Evolutionary conservation across 1,284 basidiomycete genomes (phyloP).

Genomic region (Cerrena zonata): DNA sequence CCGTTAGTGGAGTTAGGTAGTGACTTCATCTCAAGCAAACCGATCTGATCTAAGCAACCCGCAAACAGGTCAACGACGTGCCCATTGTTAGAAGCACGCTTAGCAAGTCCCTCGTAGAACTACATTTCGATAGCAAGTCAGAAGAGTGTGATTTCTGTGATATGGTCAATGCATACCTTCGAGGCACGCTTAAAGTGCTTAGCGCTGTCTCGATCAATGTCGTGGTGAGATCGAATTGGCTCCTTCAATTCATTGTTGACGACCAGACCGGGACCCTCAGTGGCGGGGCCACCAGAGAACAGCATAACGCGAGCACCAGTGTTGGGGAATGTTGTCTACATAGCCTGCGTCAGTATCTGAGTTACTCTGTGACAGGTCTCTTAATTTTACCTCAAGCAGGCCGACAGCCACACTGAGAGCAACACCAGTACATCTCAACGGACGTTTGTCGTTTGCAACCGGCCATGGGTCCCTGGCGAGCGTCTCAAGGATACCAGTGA

Average conservation of each 20-base stretch:
- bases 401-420: conserved; percentile 92
- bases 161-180: no score
- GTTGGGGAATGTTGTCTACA: conserved; percentile 85
- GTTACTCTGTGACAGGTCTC: background rate
- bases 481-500: conserved; percentile 89
- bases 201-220: conserved; percentile 95
- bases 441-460: conserved; percentile 89
- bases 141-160: no score
- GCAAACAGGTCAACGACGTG: conserved; percentile 95
- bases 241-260: conserved; percentile 95
- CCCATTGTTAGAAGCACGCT: conserved; percentile 89
- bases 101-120: conserved; percentile 96
- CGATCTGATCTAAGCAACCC: conserved; percentile 97
- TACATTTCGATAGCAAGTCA: conserved; percentile 25
- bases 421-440: conserved; percentile 93
- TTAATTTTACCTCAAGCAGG: conserved; percentile 70
- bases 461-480: conserved; percentile 95
- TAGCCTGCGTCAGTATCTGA: background rate
- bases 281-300: conserved; percentile 93
- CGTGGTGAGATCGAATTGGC: conserved; percentile 97
- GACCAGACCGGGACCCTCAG: conserved; percentile 95
- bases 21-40: conserved; percentile 95
- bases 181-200: conserved; percentile 97
- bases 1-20: conserved; percentile 94
- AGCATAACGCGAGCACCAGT: conserved; percentile 96